Conservation (phyloP, 2,329 filamentous ascomycete genomes). For the Ustulina deusta region DNA sequence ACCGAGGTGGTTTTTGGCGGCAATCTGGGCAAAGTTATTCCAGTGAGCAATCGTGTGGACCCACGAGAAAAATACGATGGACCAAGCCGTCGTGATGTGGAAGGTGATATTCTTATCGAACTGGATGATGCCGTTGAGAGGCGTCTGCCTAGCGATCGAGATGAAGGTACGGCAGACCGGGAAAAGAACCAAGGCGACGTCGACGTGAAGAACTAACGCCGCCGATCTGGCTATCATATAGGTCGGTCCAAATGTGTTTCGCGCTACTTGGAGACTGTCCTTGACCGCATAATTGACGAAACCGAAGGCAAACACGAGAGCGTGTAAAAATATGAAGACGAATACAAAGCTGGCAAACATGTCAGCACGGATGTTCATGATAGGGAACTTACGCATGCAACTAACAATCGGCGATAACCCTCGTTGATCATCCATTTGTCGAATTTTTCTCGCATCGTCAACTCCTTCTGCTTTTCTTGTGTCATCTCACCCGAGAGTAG, state of each 20-base stretch:
- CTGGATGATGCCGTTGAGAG: slow-evolving; percentile 86
- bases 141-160: slow-evolving; percentile 82
- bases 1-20: slow-evolving; percentile 79
- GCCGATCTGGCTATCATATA: slow-evolving; percentile 82
- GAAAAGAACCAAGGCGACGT: slow-evolving; percentile 82
- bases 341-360: slow-evolving; percentile 73
- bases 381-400: slow-evolving; percentile 45
- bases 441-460: slow-evolving; percentile 78
- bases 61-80: slow-evolving; percentile 89
- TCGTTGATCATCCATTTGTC: slow-evolving; percentile 93
- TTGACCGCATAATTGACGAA: slow-evolving; percentile 85
- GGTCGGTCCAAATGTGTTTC: slow-evolving; percentile 78
- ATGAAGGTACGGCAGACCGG: slow-evolving; percentile 88
- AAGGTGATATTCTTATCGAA: slow-evolving; percentile 93
- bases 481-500: slow-evolving; percentile 86
- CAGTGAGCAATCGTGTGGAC: slow-evolving; percentile 88
- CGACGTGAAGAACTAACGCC: slow-evolving; percentile 82
- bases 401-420: slow-evolving; percentile 82
- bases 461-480: slow-evolving; percentile 75
- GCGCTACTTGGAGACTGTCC: slow-evolving; percentile 75
- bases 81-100: slow-evolving; percentile 87
- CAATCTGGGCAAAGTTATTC: slow-evolving; percentile 85
- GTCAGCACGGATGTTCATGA: slow-evolving; percentile 42
- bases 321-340: slow-evolving; percentile 78
- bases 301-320: slow-evolving; percentile 82